Percentiles rank a stretch among this genome's conserved stretches.
Evolutionary conservation across 345 rosid genomes (phyloP).

Genomic region (Gossypium rotundifolium): DNA sequence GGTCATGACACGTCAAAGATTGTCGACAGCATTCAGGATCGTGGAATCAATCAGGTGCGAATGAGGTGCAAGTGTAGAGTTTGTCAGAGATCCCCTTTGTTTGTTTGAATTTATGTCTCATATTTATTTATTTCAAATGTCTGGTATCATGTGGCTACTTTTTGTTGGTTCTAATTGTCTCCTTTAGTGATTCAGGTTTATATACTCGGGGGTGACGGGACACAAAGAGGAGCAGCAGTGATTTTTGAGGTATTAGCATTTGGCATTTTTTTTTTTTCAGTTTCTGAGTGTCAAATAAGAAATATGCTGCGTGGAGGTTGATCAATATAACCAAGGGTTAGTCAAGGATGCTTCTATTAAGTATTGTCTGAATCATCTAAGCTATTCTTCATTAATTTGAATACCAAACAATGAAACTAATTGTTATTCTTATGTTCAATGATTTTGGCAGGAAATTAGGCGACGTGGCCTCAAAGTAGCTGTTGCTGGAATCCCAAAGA

Average conservation of each 20-base stretch:
- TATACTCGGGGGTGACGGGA: constrained; percentile 86
- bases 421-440: not conserved
- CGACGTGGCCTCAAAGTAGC: constrained; percentile 75
- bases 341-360: not conserved
- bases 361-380: not conserved
- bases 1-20: constrained; percentile 80
- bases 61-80: not conserved
- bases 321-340: not conserved
- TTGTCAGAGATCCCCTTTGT: not conserved
- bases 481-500: constrained; percentile 86
- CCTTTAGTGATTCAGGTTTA: constrained; percentile 46
- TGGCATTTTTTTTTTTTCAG: not conserved
- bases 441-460: constrained; percentile 59
- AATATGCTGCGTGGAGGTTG: not conserved
- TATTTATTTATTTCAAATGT: not conserved
- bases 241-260: constrained; percentile 50
- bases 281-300: not conserved
- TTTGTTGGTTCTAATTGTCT: constrained; percentile 4
- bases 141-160: not conserved
- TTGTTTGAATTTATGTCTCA: not conserved
- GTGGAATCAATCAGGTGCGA: constrained; percentile 71
- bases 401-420: not conserved
- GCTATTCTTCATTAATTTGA: constrained; percentile 5
- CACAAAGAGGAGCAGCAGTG: constrained; percentile 67
- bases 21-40: constrained; percentile 73